Percentiles rank a stretch among this genome's conserved stretches.
These are phyloP conservation scores for Lineolata rhizophorae DNA, from an alignment of 495 filamentous ascomycete genomes.

Conservation along the genomic window DNA sequence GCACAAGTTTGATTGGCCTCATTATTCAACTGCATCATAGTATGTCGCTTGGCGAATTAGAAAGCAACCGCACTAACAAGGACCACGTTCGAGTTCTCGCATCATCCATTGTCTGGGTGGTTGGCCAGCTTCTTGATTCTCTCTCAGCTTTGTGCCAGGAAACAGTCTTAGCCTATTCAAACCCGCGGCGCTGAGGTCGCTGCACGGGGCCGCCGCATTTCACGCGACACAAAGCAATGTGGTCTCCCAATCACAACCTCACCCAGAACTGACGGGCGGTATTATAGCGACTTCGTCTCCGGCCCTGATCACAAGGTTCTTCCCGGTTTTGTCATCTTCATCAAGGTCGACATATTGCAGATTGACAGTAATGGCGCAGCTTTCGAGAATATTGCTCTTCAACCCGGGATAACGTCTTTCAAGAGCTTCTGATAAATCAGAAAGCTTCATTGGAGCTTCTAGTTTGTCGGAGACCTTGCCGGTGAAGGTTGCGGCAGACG, in stretches of 20 bases:
- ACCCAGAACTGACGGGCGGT: constrained; percentile 85
- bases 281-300: constrained; percentile 91
- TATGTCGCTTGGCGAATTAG: too few species aligned
- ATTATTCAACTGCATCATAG: too few species aligned
- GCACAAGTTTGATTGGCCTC: too few species aligned
- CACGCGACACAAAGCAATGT: not conserved
- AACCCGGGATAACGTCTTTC: constrained; percentile 72
- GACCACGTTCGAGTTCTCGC: too few species aligned
- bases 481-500: constrained; percentile 53
- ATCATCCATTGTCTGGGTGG: too few species aligned
- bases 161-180: not conserved
- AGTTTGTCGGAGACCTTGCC: constrained; percentile 46
- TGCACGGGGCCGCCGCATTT: not conserved
- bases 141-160: not conserved
- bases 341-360: constrained; percentile 67
- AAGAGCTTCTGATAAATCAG: constrained; percentile 43
- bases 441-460: constrained; percentile 46
- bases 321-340: constrained; percentile 15
- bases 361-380: constrained; percentile 70
- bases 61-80: too few species aligned
- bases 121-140: too few species aligned
- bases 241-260: constrained; percentile 6
- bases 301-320: constrained; percentile 28
- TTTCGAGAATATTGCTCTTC: constrained; percentile 41
- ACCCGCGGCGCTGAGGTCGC: not conserved